phyloP scores from a whole-genome alignment of 768 basidiomycete genomes.

The Lentinula guzmanii region DNA sequence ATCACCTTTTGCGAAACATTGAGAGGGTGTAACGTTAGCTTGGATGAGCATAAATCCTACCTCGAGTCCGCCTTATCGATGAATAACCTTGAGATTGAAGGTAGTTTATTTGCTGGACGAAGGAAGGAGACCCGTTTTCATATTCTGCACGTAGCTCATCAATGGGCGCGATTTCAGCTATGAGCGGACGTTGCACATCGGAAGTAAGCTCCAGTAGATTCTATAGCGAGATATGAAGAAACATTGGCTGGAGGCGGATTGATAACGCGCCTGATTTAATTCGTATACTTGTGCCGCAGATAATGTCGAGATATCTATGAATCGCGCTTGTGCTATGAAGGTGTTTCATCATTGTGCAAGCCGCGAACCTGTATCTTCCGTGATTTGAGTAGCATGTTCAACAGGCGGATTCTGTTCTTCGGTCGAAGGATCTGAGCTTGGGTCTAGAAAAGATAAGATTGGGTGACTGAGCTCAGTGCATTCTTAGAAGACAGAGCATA shows the following conservation, averaged over 20 bases:
- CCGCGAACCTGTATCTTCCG: constrained; percentile 1
- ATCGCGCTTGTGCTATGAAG: neutral
- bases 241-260: neutral
- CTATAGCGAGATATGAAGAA: constrained; percentile 17
- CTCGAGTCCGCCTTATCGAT: constrained; percentile 64
- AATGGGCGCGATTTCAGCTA: constrained; percentile 49
- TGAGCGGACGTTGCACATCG: constrained; percentile 38
- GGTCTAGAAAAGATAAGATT: neutral
- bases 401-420: neutral
- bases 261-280: constrained; percentile 28
- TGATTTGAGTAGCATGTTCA: neutral
- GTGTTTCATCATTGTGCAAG: neutral
- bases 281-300: constrained; percentile 29
- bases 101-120: constrained; percentile 73
- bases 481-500: neutral
- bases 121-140: constrained; percentile 47
- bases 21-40: neutral
- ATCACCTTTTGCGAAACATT: constrained; percentile 44
- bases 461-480: neutral
- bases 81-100: constrained; percentile 58
- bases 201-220: constrained; percentile 32
- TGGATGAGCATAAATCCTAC: constrained; percentile 27
- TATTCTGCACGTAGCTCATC: constrained; percentile 60
- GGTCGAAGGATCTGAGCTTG: neutral
- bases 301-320: constrained; percentile 25